phyloP scores from a whole-genome alignment of 2,329 filamentous ascomycete species.

The Diaporthe ampelina region DNA sequence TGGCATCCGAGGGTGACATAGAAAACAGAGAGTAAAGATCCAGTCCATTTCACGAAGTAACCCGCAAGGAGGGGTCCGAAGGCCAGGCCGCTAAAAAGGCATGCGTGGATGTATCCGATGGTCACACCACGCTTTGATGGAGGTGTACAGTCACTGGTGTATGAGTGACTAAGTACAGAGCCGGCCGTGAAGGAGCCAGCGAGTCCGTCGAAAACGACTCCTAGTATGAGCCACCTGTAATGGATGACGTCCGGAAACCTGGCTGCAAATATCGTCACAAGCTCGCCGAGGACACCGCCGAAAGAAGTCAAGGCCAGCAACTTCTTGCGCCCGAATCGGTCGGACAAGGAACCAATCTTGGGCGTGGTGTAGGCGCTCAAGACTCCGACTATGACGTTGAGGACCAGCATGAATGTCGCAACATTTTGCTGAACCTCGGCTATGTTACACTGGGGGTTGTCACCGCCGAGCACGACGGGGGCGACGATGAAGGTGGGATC shows the following conservation, averaged over 20 bases:
- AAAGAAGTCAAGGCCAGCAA: slow-evolving; percentile 80
- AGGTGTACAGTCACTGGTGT: slow-evolving; percentile 89
- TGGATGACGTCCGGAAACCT: slow-evolving; percentile 79
- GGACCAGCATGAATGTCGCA: slow-evolving; percentile 82
- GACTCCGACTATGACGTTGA: slow-evolving; percentile 80
- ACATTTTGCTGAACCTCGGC: slow-evolving; percentile 83
- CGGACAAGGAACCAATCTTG: slow-evolving; percentile 86
- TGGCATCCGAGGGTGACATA: slow-evolving; percentile 84
- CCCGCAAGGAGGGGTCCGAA: slow-evolving; percentile 87
- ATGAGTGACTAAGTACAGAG: slow-evolving; percentile 83
- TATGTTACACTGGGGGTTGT: slow-evolving; percentile 85
- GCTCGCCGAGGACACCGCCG: slow-evolving; percentile 81
- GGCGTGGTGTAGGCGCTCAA: slow-evolving; percentile 87
- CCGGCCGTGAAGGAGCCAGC: slow-evolving; percentile 90
- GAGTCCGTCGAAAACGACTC: slow-evolving; percentile 83
- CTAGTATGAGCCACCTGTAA: slow-evolving; percentile 84
- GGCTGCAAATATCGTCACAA: slow-evolving; percentile 83
- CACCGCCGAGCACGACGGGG: slow-evolving; percentile 75
- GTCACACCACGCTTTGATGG: slow-evolving; percentile 84
- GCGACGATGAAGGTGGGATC: slow-evolving; percentile 72
- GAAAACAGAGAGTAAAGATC: slow-evolving; percentile 84
- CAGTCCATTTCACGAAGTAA: slow-evolving; percentile 82
- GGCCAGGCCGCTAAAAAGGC: slow-evolving; percentile 89
- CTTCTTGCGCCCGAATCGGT: slow-evolving; percentile 84
- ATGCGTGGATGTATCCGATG: slow-evolving; percentile 92